Evolutionary conservation across 805 yeast species (phyloP), one percentile per base, ranked within the genome.

Genomic region (Lipomyces japonicus): DNA sequence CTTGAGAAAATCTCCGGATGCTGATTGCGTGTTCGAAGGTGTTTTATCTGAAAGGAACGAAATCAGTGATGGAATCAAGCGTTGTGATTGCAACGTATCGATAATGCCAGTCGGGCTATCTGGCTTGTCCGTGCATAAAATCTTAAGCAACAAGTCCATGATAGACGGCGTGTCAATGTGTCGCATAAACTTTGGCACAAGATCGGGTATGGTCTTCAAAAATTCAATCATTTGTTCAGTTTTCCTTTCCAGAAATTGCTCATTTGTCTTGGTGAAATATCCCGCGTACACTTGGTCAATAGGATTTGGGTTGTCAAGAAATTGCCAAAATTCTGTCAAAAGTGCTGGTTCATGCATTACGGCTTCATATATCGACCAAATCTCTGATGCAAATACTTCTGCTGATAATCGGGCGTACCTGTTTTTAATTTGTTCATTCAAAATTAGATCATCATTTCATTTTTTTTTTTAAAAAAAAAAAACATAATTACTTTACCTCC

Each of bases 1-100:
- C 65, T 93, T 93, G 46, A 93, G 72, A 64, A 93, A 93, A 65
- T 93, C 98, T 21, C 96, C 95, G 0, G 95, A 95, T 0, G 97
- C 95, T 16, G 93, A 82, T 66, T 93, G 97, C 42, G 81, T 81
- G 39, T 86, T 78, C 9, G 90, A 77, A 7, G 82, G 73, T 35
- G 78, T 72, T 5, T 77, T 76, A 0, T 95, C 89, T 25, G 80
- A 81, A 58, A 93, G 72, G 54, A 80, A 82, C 14, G 80, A 77
- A 31, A 93, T 72, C 57, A 93, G 72, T 54, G 81, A 78, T 5
- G 89, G 82, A 30, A 93, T 82, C 53, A 93, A 72, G 26, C 75
- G 68, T 65, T 91, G 96, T 39, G 75, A 76, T 55, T 85, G 81
- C 53, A 93, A 73, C 14, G 80, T 73, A 31, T 85, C 87, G 48